Conservation (phyloP, 768 basidiomycete species). For the Boletus edulis region DNA sequence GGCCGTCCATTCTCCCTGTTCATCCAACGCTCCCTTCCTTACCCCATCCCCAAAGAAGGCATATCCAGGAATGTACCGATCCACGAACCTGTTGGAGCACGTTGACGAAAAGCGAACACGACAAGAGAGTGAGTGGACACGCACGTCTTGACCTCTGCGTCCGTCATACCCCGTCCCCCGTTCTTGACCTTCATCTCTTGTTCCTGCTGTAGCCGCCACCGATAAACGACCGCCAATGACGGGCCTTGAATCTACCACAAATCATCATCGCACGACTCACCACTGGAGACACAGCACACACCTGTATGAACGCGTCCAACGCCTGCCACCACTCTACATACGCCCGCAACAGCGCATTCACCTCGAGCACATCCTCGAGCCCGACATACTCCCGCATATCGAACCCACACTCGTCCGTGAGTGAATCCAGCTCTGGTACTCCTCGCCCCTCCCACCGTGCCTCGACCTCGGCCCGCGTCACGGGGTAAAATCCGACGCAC, state of each 20-base stretch:
- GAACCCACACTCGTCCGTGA: constrained; percentile 16
- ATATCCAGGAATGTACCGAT: constrained; percentile 93
- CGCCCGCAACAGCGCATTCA: constrained; percentile 59
- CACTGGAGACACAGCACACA: neutral
- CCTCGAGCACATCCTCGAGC: constrained; percentile 53
- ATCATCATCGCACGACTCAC: neutral
- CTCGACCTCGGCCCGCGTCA: constrained; percentile 49
- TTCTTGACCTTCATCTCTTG: constrained; percentile 82
- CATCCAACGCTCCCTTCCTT: constrained; percentile 27
- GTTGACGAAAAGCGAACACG: neutral
- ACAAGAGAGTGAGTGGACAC: constrained; percentile 2
- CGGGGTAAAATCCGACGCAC: constrained; percentile 86
- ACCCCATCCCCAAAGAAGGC: constrained; percentile 77
- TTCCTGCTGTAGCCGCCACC: constrained; percentile 90
- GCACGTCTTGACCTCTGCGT: constrained; percentile 64
- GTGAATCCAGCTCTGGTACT: constrained; percentile 16
- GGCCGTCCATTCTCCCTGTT: constrained; percentile 13
- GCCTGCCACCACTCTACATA: constrained; percentile 70
- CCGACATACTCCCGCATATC: constrained; percentile 37
- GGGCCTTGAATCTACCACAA: constrained; percentile 38
- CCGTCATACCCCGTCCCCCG: constrained; percentile 87
- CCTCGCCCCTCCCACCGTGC: constrained; percentile 44
- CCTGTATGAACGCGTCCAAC: constrained; percentile 78
- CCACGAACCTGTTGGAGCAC: constrained; percentile 63
- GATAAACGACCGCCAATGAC: constrained; percentile 62